These are phyloP conservation scores for Lachnellula subtilissima DNA, from an alignment of 2,329 filamentous ascomycete genomes.

Conservation along the genomic window DNA sequence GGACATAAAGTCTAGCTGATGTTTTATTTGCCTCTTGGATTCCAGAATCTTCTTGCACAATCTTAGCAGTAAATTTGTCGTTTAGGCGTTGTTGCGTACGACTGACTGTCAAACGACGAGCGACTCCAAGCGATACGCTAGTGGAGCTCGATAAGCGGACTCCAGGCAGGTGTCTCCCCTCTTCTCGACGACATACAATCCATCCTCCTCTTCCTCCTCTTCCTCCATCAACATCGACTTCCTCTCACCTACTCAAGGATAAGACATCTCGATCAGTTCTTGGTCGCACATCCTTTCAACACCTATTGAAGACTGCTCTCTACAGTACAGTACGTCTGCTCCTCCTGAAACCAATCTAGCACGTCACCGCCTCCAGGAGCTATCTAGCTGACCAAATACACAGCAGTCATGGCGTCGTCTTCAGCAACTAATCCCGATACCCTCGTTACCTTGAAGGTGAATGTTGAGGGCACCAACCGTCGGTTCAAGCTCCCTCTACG, in stretches of 20 bases:
- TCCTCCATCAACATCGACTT: constrained; percentile 16
- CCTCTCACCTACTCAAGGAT: constrained; percentile 3
- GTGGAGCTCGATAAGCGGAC: constrained; percentile 12
- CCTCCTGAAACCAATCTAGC: constrained; percentile 15
- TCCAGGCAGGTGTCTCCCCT: constrained; percentile 7
- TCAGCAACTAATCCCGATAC: constrained; percentile 52
- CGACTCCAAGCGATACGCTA: not conserved
- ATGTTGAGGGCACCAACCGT: constrained; percentile 67
- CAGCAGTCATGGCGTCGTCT: constrained; percentile 29
- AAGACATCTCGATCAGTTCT: constrained; percentile 2
- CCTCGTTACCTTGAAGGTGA: constrained; percentile 79
- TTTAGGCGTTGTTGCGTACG: constrained; percentile 5
- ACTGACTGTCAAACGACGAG: constrained; percentile 1
- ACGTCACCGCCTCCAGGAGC: constrained; percentile 22
- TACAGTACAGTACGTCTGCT: constrained; percentile 14
- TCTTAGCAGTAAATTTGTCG: too few species aligned
- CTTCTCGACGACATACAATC: constrained; percentile 5
- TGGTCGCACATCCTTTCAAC: not conserved
- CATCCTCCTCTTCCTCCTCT: constrained; percentile 7
- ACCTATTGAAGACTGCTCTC: not conserved
- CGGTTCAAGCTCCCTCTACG: constrained; percentile 86
- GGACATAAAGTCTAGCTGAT: too few species aligned
- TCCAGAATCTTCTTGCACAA: too few species aligned
- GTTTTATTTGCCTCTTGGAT: too few species aligned
- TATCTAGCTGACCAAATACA: constrained; percentile 21